Conservation (phyloP, 129 eudicot species). For the Centaurea solstitialis region DNA sequence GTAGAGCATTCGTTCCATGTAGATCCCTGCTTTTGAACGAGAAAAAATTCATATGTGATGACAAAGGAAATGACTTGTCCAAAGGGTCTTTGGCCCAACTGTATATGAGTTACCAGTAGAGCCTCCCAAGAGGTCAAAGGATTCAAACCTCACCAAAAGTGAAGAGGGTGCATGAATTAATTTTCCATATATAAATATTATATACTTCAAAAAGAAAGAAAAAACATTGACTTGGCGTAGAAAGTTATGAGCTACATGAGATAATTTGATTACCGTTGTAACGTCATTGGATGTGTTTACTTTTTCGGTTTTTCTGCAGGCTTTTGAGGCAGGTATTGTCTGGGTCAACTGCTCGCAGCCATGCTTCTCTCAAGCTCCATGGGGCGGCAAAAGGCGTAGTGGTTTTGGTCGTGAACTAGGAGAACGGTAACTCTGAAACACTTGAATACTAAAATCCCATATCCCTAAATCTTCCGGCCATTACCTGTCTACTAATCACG, state of each 20-base stretch:
- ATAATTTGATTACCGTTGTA: not conserved
- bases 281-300: not conserved
- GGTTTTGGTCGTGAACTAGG: constrained; percentile 97
- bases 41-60: not conserved
- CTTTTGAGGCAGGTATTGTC: constrained; percentile 66
- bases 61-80: not conserved
- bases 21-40: not conserved
- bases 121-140: not conserved
- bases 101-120: not conserved
- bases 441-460: not conserved
- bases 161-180: not conserved
- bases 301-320: constrained; percentile 42
- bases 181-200: not conserved
- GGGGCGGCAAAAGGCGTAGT: constrained; percentile 93
- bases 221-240: not conserved
- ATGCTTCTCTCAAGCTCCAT: constrained; percentile 92
- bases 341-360: constrained; percentile 98
- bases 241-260: not conserved
- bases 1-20: not conserved
- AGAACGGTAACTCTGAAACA: constrained; percentile 57
- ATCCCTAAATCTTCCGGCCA: not conserved
- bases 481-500: not conserved
- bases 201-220: not conserved
- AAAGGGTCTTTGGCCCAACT: not conserved
- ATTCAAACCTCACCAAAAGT: not conserved